Evolutionary conservation across 2,329 filamentous ascomycete species (phyloP).

Genomic region (Neofusicoccum umdonicola): DNA sequence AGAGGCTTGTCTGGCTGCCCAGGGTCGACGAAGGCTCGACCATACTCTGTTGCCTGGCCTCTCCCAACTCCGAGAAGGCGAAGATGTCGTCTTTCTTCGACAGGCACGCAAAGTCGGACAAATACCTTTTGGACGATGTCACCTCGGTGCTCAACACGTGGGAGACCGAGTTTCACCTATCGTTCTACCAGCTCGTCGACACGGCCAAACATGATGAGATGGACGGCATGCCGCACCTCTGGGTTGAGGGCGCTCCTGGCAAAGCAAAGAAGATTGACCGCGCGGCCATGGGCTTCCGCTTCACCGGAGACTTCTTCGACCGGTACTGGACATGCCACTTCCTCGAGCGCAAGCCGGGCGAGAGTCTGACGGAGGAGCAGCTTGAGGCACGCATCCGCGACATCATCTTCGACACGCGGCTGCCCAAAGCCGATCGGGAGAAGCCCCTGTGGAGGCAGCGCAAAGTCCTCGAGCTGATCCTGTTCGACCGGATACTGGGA

Average conservation of each 20-base stretch:
- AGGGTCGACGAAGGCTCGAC: neutral
- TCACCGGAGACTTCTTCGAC: constrained; percentile 34
- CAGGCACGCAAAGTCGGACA: constrained; percentile 22
- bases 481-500: constrained; percentile 24
- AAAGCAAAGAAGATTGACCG: constrained; percentile 17
- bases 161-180: constrained; percentile 33
- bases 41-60: constrained; percentile 20
- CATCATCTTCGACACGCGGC: neutral
- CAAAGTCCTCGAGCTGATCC: constrained; percentile 29
- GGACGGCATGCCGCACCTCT: neutral
- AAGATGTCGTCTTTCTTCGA: constrained; percentile 24
- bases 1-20: constrained; percentile 9
- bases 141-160: constrained; percentile 27
- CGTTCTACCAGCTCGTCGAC: constrained; percentile 24
- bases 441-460: constrained; percentile 25
- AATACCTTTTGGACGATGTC: constrained; percentile 28
- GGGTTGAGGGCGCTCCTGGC: neutral
- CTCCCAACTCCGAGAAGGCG: constrained; percentile 17
- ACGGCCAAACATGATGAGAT: neutral
- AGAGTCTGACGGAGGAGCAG: neutral
- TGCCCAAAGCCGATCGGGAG: neutral
- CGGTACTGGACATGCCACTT: constrained; percentile 34
- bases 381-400: neutral
- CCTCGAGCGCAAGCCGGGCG: constrained; percentile 11
- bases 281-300: constrained; percentile 27